Base-by-base conservation (phyloP, 768 basidiomycete genomes). In the Rhodotorula babjevae region DNA sequence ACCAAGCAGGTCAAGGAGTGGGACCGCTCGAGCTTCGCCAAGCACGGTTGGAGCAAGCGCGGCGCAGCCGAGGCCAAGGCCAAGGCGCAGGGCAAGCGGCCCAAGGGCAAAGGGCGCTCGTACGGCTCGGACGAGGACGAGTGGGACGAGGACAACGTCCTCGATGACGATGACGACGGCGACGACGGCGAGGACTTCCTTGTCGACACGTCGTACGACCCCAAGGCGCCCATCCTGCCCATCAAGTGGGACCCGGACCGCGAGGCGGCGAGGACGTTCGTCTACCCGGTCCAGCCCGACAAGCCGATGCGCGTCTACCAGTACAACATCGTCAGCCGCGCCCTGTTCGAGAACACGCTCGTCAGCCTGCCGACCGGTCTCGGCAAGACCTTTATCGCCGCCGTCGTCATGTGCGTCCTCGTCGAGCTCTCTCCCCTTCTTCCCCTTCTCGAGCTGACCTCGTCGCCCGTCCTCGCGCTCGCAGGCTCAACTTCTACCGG, bases 371-470 rank as follows among this genome's bases (percentile, higher is more conserved):
- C 96, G 3, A 99, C 96, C 0, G 96, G 96, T 58, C 83, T 98
- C 21, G 96, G 96, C 25, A 99, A 99, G 82, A 99, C 96, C 0
- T 98, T 99, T 78, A 90, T 99, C 71, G 96, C 96, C 8, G 93
- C 95, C 1, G 92, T 92, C 5, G 86, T 99, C 31, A 97, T 99
- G 95, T 72, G 11, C 36, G 74, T 63, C 23, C 12, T 8, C 23
- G n/a, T n/a, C n/a, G n/a, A n/a, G n/a, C n/a, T 2, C 15, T 58
- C 29, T 57, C 44, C 82, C 29, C 25, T 21, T 21, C 2, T 49
- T 47, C 31, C 8, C 6, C 11, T 40, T 3, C 19, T 47, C 16
- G 94, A 95, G 94, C 78, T 95, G 92, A 92, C 77, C 77, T 85
- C 78, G 53, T 16, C 19, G n/a, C n/a, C n/a, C n/a, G 27, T 42